Base-by-base conservation (phyloP, 1,284 basidiomycete genomes). In the Austroboletus novae-zelandiae region DNA sequence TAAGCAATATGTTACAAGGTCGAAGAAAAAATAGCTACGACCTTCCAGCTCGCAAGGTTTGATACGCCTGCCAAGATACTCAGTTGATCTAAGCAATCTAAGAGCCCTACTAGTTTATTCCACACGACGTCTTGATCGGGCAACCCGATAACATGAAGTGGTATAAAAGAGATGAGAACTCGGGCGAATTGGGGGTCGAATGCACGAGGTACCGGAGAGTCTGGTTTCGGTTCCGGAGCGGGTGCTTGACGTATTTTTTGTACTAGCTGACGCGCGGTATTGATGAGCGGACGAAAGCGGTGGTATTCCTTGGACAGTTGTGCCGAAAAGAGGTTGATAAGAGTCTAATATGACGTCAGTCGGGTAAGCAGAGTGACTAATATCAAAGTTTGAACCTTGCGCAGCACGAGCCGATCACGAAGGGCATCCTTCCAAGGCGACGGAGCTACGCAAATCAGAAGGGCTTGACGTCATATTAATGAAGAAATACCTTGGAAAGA, bases 111-210 rank as follows among this genome's bases (percentile, higher is more conserved):
- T 2, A 91, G 56, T 1, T 72, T 67, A 15, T 73, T 59, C 81
- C 85, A 91, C 0, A 77, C 79, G 4, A 76, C 65, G 13, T 72
- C 66, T 40, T 77, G 71, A 1, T 73, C 57, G 0, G 82, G 82
- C 0, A 87, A 61, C 5, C 74, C 66, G 15, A 89, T 71, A 4
- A 82, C 70, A 14, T 84, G 80, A 8, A 90, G 79, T 0, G 92
- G 92, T 63, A 91, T 84, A 53, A 80, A 83, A 35, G 84, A 86
- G 25, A 84, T 83, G 0, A 94, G 73, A 43, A 79, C 76, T 7
- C 89, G 81, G 3, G 80, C 78, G 43, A 91, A 81, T 37, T 80
- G 74, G 5, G 87, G 80, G 62, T 89, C 89, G 51, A 94, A 88
- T 0, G 81, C 80, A 1, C 75, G 68, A 25, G 63, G 66, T 0